A percentile compares a stretch with the other conserved stretches of the same genome.
Evolutionary conservation across 495 filamentous ascomycete species (phyloP).

Genomic region (Oleoguttula mirabilis): DNA sequence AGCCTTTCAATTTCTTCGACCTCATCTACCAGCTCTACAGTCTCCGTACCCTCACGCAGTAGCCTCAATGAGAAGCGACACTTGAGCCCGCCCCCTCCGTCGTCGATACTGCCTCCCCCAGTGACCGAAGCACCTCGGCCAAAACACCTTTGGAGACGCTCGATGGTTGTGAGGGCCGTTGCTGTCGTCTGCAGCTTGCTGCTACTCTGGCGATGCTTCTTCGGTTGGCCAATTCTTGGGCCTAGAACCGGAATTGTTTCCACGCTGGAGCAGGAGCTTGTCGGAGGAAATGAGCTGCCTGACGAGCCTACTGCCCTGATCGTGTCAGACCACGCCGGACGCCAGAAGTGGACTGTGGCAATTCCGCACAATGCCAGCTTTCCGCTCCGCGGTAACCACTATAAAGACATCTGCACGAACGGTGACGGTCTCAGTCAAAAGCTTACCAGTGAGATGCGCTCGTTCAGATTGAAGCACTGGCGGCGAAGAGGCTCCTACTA

Average conservation of each 20-base stretch:
- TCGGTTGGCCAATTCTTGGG: slow-evolving; percentile 34
- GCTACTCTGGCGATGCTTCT: slow-evolving; percentile 2
- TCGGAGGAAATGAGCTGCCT: slow-evolving; percentile 39
- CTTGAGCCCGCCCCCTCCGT: slow-evolving; percentile 49
- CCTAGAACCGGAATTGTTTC: not conserved
- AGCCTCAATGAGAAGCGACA: slow-evolving; percentile 41
- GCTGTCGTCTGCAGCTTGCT: slow-evolving; percentile 6
- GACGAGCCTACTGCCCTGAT: slow-evolving; percentile 47
- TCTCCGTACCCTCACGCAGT: slow-evolving; percentile 40
- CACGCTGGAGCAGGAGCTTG: slow-evolving; percentile 11
- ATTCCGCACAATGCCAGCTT: slow-evolving; percentile 49
- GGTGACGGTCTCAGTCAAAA: slow-evolving; percentile 40
- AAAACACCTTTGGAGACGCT: not conserved
- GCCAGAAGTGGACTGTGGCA: slow-evolving; percentile 54
- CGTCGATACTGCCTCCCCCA: slow-evolving; percentile 51
- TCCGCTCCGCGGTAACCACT: slow-evolving; percentile 46
- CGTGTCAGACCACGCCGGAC: slow-evolving; percentile 43
- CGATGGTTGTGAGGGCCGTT: slow-evolving; percentile 2
- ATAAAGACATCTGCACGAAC: slow-evolving; percentile 47
- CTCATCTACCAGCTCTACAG: slow-evolving; percentile 22
- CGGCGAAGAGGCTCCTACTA: slow-evolving; percentile 37
- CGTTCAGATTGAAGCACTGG: slow-evolving; percentile 29
- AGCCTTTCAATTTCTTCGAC: slow-evolving; percentile 27
- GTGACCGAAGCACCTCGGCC: slow-evolving; percentile 24
- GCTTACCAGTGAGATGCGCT: slow-evolving; percentile 22